Conservation (phyloP, 768 basidiomycete species). For the Lactifluus hygrophoroides region DNA sequence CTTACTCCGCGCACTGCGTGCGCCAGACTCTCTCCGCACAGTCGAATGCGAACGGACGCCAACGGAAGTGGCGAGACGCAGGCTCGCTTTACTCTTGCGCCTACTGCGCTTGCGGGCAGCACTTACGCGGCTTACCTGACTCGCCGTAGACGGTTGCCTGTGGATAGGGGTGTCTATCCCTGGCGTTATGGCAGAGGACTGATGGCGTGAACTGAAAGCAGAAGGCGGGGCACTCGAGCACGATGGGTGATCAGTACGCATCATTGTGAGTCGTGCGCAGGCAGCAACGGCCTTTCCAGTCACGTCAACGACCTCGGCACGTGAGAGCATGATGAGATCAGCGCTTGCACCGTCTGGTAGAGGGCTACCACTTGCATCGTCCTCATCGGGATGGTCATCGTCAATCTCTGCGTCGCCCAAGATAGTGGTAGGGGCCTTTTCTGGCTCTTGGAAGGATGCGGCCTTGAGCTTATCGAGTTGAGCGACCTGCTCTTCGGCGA, state of each 20-base stretch:
- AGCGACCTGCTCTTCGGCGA: conserved; percentile 61
- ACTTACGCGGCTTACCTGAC: conserved; percentile 38
- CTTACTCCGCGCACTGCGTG: not conserved
- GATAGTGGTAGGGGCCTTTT: conserved; percentile 2
- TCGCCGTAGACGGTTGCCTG: conserved; percentile 15
- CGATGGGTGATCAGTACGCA: not conserved
- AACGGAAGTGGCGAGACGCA: conserved; percentile 41
- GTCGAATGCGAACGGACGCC: not conserved
- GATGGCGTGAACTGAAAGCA: not conserved
- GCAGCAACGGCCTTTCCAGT: conserved; percentile 15
- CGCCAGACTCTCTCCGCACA: not conserved
- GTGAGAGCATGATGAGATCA: conserved; percentile 7
- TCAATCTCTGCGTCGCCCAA: conserved; percentile 8
- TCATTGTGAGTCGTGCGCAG: conserved; percentile 12
- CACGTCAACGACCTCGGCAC: conserved; percentile 19
- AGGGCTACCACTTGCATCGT: conserved; percentile 8
- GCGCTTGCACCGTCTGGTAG: conserved; percentile 4
- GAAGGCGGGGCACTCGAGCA: not conserved
- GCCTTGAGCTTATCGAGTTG: conserved; percentile 60
- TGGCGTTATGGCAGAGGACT: not conserved
- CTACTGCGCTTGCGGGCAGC: conserved; percentile 60
- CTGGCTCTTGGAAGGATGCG: conserved; percentile 20
- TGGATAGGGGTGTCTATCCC: not conserved
- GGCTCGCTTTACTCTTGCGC: conserved; percentile 55
- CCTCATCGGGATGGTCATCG: conserved; percentile 19